Evolutionary conservation across 306 rosid genomes (phyloP).

Genomic region (Psophocarpus tetragonolobus): DNA sequence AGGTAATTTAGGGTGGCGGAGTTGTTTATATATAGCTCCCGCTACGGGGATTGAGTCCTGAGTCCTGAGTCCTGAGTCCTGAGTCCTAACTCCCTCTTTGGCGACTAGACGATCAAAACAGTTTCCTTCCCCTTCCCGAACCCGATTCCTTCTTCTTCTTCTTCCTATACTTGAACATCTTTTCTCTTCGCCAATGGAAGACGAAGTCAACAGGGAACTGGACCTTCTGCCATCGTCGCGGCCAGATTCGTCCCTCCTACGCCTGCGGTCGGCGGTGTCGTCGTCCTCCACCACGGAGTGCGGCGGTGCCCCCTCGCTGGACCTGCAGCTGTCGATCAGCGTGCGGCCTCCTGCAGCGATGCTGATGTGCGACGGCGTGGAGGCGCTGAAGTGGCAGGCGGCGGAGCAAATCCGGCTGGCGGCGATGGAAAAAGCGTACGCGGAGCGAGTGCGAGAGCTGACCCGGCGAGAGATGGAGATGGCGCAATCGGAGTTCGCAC

Average conservation of each 20-base stretch:
- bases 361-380: conserved; percentile 48
- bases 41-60: conserved; percentile 44
- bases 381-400: conserved; percentile 88
- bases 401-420: conserved; percentile 93
- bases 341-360: conserved; percentile 45
- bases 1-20: conserved; percentile 16
- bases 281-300: conserved; percentile 12
- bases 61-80: too few species aligned
- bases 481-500: conserved; percentile 88
- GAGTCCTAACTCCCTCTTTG: conserved; percentile 17
- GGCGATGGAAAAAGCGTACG: conserved; percentile 93
- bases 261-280: conserved; percentile 51
- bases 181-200: conserved; percentile 56
- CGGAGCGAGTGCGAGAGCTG: conserved; percentile 84
- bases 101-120: conserved; percentile 13
- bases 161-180: too few species aligned
- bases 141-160: background rate
- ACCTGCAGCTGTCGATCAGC: conserved; percentile 86
- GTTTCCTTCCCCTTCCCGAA: conserved; percentile 13
- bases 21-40: conserved; percentile 44
- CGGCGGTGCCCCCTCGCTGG: conserved; percentile 53
- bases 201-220: conserved; percentile 70
- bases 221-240: conserved; percentile 75
- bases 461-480: conserved; percentile 90
- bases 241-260: conserved; percentile 51